Base-by-base conservation (phyloP, 1,284 basidiomycete species). In the Cryptococcus sp. region DNA sequence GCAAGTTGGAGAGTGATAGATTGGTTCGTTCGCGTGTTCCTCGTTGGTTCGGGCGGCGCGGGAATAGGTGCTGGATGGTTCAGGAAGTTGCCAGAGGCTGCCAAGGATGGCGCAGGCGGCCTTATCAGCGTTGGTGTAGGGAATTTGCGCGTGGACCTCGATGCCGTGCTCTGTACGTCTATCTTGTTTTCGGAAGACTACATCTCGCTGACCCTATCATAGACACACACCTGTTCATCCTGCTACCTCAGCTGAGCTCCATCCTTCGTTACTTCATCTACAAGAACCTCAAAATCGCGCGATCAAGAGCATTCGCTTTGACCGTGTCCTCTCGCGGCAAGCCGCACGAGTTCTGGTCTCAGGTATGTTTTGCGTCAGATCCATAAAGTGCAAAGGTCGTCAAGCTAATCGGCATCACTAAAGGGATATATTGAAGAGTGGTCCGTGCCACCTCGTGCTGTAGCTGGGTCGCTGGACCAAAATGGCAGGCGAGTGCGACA, bases 401-500 rank as follows among this genome's bases (percentile, higher is more conserved):
- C 30, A 16, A 22, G 45, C 47, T 17, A 10, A 16, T 47, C 7
- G 19, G 20, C 3, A 20, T 38, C 22, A 22, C 42, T 35, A 13
- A 17, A 83, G 61, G 85, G 88, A 0, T 94, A 94, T 65, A 85
- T 91, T 3, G 91, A 94, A 70, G 91, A 93, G 78, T 92, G 88
- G 89, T 83, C 87, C 19, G 69, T 80, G 5, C 90, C 90, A 0
- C 90, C 91, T 27, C 47, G 46, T 3, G 50, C 62, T 5, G 54
- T 74, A 80, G 25, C 69, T 16, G 60, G 63, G 6, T 54, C 65
- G 47, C 53, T 65, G 42, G 62, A 42, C 45, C 60, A 63, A 46
- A 68, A 57, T 38, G 63, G 65, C 40, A 40, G 54, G 46, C 54
- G 67, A 45, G 57, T 58, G 23, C 64, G 64, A 53, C 47, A 52